Percentiles rank a stretch among this genome's conserved stretches.
phyloP scores from a whole-genome alignment of 768 basidiomycete species.

The Kondoa subrosea region DNA sequence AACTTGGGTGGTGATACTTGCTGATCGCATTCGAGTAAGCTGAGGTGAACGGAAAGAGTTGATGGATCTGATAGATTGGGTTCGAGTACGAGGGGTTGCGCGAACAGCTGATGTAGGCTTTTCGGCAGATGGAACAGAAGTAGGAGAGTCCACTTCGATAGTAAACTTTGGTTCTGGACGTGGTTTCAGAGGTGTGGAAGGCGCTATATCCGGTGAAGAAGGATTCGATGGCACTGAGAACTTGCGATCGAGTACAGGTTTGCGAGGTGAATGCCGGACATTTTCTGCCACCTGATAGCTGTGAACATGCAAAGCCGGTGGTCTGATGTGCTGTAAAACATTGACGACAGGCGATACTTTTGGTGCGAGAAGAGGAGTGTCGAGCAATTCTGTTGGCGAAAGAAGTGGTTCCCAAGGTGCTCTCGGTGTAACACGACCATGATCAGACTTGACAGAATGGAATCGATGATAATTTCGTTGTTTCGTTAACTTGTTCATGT shows the following conservation, averaged over 20 bases:
- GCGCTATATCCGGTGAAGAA: not conserved
- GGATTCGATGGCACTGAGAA: not conserved
- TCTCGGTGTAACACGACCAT: not conserved
- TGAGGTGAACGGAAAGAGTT: not conserved
- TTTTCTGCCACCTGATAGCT: not conserved
- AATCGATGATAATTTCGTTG: not conserved
- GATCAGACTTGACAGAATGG: not conserved
- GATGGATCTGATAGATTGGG: not conserved
- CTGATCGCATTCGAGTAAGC: not conserved
- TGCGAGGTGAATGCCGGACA: not conserved
- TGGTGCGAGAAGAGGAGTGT: not conserved
- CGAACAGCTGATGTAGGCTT: not conserved
- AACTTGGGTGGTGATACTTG: not conserved
- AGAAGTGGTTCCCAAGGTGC: not conserved
- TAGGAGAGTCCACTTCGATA: not conserved
- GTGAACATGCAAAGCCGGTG: not conserved
- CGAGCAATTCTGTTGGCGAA: not conserved
- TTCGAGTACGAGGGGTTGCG: too few relatives aligned
- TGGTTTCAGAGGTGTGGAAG: not conserved
- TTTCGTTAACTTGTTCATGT: not conserved
- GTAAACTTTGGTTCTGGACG: not conserved
- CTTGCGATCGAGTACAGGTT: not conserved
- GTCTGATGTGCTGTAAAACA: not conserved
- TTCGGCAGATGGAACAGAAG: not conserved
- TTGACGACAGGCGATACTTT: not conserved